These are phyloP conservation scores for Aspergillus sp. DNA, from an alignment of 2,329 filamentous ascomycete species.

Conservation along the genomic window DNA sequence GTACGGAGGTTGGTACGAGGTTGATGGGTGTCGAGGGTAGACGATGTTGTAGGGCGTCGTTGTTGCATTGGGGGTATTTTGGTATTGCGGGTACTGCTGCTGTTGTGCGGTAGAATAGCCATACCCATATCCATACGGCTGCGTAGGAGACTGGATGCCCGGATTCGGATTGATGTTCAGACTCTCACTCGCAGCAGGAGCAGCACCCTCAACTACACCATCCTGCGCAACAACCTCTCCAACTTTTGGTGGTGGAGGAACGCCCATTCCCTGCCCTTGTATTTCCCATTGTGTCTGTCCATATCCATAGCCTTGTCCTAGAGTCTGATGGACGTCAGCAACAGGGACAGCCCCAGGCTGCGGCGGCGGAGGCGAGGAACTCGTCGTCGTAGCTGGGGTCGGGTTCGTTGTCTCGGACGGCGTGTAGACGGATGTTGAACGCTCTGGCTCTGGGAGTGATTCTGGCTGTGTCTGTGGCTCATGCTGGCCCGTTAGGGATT, in stretches of 20 bases:
- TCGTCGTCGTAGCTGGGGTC: constrained; percentile 18
- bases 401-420: constrained; percentile 21
- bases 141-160: constrained; percentile 16
- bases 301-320: not conserved
- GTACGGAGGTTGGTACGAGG: constrained; percentile 5
- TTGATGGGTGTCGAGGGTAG: constrained; percentile 29
- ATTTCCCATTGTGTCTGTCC: not conserved
- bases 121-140: not conserved
- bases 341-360: constrained; percentile 28
- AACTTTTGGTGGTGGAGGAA: constrained; percentile 16
- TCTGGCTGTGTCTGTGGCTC: not conserved
- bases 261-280: constrained; percentile 11
- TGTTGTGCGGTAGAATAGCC: not conserved
- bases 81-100: not conserved
- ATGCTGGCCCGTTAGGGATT: not conserved
- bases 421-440: constrained; percentile 3
- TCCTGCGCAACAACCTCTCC: constrained; percentile 4
- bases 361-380: constrained; percentile 33
- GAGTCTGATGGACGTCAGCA: not conserved
- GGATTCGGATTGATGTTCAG: not conserved
- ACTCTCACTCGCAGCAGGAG: not conserved
- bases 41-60: constrained; percentile 5
- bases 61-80: constrained; percentile 7
- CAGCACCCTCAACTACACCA: not conserved
- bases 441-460: not conserved